These are phyloP conservation scores for Phytopythium litorale DNA, from an alignment of 352 stramenopile genomes.

Conservation along the genomic window DNA sequence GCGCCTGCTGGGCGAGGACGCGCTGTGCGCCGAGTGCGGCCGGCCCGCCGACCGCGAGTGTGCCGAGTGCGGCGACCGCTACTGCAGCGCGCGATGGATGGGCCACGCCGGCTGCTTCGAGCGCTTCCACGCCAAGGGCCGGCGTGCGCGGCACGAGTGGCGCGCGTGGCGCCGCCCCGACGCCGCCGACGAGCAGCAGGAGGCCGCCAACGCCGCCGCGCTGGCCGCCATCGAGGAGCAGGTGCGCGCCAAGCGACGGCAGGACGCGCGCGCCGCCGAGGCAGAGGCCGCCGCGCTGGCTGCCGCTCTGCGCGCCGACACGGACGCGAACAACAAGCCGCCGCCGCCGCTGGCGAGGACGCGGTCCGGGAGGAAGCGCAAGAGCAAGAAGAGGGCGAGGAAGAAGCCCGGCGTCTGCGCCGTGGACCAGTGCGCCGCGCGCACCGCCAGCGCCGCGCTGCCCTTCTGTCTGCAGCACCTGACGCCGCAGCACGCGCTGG, in stretches of 20 bases:
- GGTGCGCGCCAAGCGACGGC: slow-evolving; percentile 47
- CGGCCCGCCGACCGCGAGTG: slow-evolving; percentile 70
- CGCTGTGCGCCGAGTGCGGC: slow-evolving; percentile 70
- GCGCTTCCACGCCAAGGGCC: slow-evolving; percentile 70
- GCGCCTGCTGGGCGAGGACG: slow-evolving; percentile 46
- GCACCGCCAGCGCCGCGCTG: not conserved
- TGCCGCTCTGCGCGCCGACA: slow-evolving; percentile 33
- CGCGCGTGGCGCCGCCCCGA: slow-evolving; percentile 1
- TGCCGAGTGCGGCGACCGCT: slow-evolving; percentile 57
- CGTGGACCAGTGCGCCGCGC: not conserved
- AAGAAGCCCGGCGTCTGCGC: slow-evolving; percentile 1
- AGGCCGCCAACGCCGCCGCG: slow-evolving; percentile 30
- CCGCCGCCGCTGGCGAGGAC: not conserved
- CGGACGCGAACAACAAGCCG: slow-evolving; percentile 5
- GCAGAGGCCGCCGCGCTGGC: slow-evolving; percentile 47
- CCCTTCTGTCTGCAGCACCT: slow-evolving; percentile 52
- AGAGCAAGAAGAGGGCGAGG: slow-evolving; percentile 14
- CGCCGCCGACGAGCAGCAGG: slow-evolving; percentile 12
- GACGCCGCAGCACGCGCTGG: slow-evolving; percentile 63
- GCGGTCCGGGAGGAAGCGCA: slow-evolving; percentile 25
- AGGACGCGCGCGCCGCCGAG: slow-evolving; percentile 48
- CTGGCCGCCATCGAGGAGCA: slow-evolving; percentile 53
- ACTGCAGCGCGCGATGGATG: slow-evolving; percentile 85
- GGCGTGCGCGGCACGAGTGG: slow-evolving; percentile 56
- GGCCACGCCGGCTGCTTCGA: slow-evolving; percentile 83